Conservation (phyloP, 192 early-diverging fungal species). For the Rhizophagus sp. region DNA sequence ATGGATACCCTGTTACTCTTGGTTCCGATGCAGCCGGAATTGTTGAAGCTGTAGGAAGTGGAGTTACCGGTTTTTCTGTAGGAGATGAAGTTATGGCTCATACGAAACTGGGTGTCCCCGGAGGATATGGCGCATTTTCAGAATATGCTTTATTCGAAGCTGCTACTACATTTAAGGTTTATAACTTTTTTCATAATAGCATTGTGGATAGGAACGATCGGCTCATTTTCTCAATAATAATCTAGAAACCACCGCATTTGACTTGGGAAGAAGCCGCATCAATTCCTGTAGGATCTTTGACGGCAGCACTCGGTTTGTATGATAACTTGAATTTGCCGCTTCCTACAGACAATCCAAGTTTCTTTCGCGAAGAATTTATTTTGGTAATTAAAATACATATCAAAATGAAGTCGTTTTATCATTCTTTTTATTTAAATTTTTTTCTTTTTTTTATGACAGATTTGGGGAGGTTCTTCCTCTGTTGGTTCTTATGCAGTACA, state of each 20-base stretch:
- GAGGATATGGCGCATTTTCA: slow-evolving; percentile 40
- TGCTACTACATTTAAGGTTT: slow-evolving; percentile 24
- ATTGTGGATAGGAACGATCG: background rate
- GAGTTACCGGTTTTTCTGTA: slow-evolving; percentile 39
- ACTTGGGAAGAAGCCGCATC: slow-evolving; percentile 48
- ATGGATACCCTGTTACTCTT: slow-evolving; percentile 43
- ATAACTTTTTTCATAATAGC: background rate
- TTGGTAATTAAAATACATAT: slow-evolving; percentile 4
- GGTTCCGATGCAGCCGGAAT: slow-evolving; percentile 58
- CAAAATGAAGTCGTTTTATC: background rate
- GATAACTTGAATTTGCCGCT: slow-evolving; percentile 21
- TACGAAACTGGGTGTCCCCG: slow-evolving; percentile 11
- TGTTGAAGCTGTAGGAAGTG: slow-evolving; percentile 41
- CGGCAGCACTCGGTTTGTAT: slow-evolving; percentile 51
- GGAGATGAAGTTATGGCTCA: slow-evolving; percentile 55
- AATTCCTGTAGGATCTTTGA: slow-evolving; percentile 54
- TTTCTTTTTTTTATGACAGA: slow-evolving; percentile 14
- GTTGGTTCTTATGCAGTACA: slow-evolving; percentile 55
- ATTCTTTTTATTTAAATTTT: background rate
- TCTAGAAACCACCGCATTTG: slow-evolving; percentile 20
- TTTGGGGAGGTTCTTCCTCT: slow-evolving; percentile 59
- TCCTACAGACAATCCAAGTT: background rate
- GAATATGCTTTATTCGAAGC: slow-evolving; percentile 37
- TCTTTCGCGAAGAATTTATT: slow-evolving; percentile 13
- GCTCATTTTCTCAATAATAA: background rate